phyloP scores from a whole-genome alignment of 2,329 filamentous ascomycete genomes.

The Aureobasidium mangrovei region DNA sequence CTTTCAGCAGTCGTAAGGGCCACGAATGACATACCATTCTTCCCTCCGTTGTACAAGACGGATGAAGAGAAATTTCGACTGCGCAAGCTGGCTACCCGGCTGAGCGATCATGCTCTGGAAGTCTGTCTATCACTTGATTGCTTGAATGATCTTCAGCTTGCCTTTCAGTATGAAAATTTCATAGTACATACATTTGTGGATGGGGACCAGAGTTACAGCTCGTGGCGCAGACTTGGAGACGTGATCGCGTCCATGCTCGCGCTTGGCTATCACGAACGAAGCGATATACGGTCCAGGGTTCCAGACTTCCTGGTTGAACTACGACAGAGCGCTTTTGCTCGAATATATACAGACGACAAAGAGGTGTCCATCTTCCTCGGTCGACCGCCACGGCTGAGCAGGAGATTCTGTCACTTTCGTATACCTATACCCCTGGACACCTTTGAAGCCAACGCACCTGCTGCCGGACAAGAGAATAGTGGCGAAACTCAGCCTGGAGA shows the following conservation, averaged over 20 bases:
- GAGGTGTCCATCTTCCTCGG: constrained; percentile 43
- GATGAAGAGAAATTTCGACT: constrained; percentile 16
- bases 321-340: constrained; percentile 33
- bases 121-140: constrained; percentile 28
- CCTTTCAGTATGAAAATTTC: constrained; percentile 40
- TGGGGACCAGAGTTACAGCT: constrained; percentile 40
- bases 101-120: constrained; percentile 31
- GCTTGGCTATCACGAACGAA: constrained; percentile 39
- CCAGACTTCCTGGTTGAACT: constrained; percentile 36
- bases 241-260: constrained; percentile 40
- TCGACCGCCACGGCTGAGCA: constrained; percentile 39
- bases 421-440: constrained; percentile 3
- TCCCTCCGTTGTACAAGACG: constrained; percentile 25
- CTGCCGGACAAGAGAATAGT: background rate
- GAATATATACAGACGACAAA: constrained; percentile 40
- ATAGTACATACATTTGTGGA: constrained; percentile 38
- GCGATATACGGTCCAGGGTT: constrained; percentile 22
- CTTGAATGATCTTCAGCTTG: constrained; percentile 38
- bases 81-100: constrained; percentile 26
- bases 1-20: constrained; percentile 33
- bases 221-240: constrained; percentile 41
- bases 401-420: constrained; percentile 33
- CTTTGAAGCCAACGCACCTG: background rate
- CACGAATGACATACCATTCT: constrained; percentile 24
- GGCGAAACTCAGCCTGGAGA: background rate